Evolutionary conservation across 352 stramenopile species (phyloP), one percentile per base, ranked within the genome.

Genomic region (Phytophthora rubi): DNA sequence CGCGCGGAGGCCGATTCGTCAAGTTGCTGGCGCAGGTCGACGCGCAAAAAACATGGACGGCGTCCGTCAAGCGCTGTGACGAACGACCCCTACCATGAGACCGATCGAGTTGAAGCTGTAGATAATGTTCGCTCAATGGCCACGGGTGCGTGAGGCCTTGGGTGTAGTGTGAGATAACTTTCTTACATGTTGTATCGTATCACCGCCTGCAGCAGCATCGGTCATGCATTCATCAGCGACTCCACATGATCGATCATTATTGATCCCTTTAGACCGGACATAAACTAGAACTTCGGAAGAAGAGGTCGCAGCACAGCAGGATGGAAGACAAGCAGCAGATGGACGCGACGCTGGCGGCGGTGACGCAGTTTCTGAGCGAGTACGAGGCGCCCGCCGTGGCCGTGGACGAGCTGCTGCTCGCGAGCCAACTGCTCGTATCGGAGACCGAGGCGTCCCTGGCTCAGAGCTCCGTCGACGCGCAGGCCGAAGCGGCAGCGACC

Each of bases 291-390:
- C 39, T 26, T 26, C 23, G 33, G 16, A 28, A 28, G n/a, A 42
- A 59, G 37, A 58, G 52, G 28, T 23, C 33, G 42, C 47, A 35
- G 26, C 44, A 1, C 7, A 45, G 44, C 15, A 18, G 48, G 53
- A 74, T 74, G 61, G 67, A 73, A 58, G 61, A 70, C 21, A 61
- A 52, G 61, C 60, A 67, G 53, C 59, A 64, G 56, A 73, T 64
- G 66, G 66, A 73, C 59, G 66, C 47, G 18, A 74, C 61, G 35
- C 30, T 69, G 28, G 66, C 59, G 13, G 60, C 60, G 10, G 53
- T 70, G 37, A 65, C 44, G 18, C 60, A 69, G 53, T 73, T 73
- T 30, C 60, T 73, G 39, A 73, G 66, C 28, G 59, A 73, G 30
- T 69, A 68, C 47, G 66, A 73, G 45, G 13, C 57, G 23, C 58